These are phyloP conservation scores for Candida sp. DNA, from an alignment of 1,139 yeast species.

Conservation along the genomic window DNA sequence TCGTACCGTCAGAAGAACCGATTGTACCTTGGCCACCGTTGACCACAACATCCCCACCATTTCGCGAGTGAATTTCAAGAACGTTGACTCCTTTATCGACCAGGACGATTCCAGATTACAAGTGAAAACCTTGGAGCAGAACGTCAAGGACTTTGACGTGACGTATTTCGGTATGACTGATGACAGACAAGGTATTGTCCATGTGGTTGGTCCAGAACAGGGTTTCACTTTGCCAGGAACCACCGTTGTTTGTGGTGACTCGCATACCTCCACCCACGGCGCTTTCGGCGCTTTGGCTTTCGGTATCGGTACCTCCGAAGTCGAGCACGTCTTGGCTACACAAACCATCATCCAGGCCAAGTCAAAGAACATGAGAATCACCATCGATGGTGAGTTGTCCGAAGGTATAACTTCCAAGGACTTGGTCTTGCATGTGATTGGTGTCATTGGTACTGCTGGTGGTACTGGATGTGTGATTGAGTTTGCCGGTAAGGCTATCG, in stretches of 20 bases:
- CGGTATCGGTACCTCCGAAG: constrained; percentile 99
- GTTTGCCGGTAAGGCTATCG: constrained; percentile 95
- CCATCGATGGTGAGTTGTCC: constrained; percentile 79
- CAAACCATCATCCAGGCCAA: constrained; percentile 95
- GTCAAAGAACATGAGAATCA: constrained; percentile 93
- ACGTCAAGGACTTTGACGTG: constrained; percentile 87
- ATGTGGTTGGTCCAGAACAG: constrained; percentile 98
- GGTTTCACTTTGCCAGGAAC: constrained; percentile 99
- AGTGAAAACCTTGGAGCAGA: constrained; percentile 90
- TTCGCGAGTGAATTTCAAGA: constrained; percentile 75
- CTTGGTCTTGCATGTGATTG: constrained; percentile 91
- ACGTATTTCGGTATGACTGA: constrained; percentile 96
- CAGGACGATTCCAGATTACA: constrained; percentile 93
- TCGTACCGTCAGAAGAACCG: constrained; percentile 87
- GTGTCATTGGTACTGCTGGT: constrained; percentile 98
- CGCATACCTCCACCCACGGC: constrained; percentile 98
- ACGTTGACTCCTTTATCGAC: constrained; percentile 80
- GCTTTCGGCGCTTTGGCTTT: constrained; percentile 99
- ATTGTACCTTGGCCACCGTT: constrained; percentile 96
- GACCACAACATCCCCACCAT: constrained; percentile 98
- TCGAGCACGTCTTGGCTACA: constrained; percentile 97
- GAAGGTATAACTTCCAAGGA: constrained; percentile 97
- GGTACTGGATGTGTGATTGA: constrained; percentile 98
- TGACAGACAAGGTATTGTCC: constrained; percentile 96
- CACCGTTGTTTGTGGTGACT: constrained; percentile 98